Conservation (phyloP, 2,329 filamentous ascomycete genomes). For the Trichoderma harzianum region DNA sequence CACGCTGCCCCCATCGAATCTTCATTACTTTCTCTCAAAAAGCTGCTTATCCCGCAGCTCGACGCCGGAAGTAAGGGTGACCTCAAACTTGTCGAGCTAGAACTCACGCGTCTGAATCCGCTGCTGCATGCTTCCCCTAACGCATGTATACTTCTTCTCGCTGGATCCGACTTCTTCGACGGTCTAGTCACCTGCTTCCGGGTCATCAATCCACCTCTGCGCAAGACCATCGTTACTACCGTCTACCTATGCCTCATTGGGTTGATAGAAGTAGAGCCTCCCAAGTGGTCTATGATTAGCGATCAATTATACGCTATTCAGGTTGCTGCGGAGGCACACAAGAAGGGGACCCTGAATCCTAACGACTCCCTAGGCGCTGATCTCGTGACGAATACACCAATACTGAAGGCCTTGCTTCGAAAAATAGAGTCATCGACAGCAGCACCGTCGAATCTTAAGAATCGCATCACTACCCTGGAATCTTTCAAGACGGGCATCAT, state of each 20-base stretch:
- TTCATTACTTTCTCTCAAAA: slow-evolving; percentile 59
- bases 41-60: slow-evolving; percentile 57
- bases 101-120: slow-evolving; percentile 58
- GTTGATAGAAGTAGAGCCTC: slow-evolving; percentile 61
- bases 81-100: slow-evolving; percentile 51
- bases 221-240: slow-evolving; percentile 67
- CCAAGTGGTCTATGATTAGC: slow-evolving; percentile 70
- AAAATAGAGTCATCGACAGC: slow-evolving; percentile 48
- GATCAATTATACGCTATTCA: slow-evolving; percentile 84
- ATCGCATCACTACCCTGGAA: slow-evolving; percentile 59
- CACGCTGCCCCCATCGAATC: slow-evolving; percentile 50
- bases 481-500: slow-evolving; percentile 56
- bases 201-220: slow-evolving; percentile 60
- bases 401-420: slow-evolving; percentile 62
- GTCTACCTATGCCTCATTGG: slow-evolving; percentile 72
- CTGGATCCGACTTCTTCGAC: slow-evolving; percentile 85
- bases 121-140: slow-evolving; percentile 60
- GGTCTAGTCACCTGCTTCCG: slow-evolving; percentile 64
- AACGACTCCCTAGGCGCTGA: slow-evolving; percentile 75
- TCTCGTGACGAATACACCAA: slow-evolving; percentile 74
- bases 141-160: slow-evolving; percentile 63
- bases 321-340: slow-evolving; percentile 63
- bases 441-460: slow-evolving; percentile 54
- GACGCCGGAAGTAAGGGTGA: slow-evolving; percentile 58
- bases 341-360: slow-evolving; percentile 50